A percentile compares a stretch with the other conserved stretches of the same genome.
phyloP scores from a whole-genome alignment of 2,329 filamentous ascomycete species.

The Microdochium paspali region DNA sequence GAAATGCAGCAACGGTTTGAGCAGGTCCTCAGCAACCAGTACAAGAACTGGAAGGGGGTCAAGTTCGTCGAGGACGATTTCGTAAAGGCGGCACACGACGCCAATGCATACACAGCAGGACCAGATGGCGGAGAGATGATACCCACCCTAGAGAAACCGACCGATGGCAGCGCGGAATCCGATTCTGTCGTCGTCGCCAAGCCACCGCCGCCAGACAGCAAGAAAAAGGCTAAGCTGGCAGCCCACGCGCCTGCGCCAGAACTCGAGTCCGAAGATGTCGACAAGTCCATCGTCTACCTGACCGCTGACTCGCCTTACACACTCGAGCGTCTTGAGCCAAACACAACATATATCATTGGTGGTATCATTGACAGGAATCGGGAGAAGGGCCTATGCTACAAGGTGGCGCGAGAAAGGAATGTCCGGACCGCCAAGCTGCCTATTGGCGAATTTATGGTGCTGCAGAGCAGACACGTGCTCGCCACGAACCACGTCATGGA shows the following conservation, averaged over 20 bases:
- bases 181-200: conserved; percentile 11
- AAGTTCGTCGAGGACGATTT: conserved; percentile 69
- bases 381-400: conserved; percentile 90
- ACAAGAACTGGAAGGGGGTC: conserved; percentile 73
- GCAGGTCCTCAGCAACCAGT: conserved; percentile 58
- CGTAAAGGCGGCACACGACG: conserved; percentile 53
- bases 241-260: conserved; percentile 11
- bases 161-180: conserved; percentile 17
- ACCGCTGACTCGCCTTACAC: conserved; percentile 86
- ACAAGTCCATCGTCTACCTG: conserved; percentile 65
- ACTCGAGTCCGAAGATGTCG: conserved; percentile 18
- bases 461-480: conserved; percentile 77
- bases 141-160: conserved; percentile 39
- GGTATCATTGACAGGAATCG: conserved; percentile 94
- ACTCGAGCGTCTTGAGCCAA: conserved; percentile 72
- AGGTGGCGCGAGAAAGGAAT: conserved; percentile 61
- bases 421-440: conserved; percentile 86
- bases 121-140: conserved; percentile 45
- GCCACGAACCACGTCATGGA: conserved; percentile 95
- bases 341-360: conserved; percentile 87
- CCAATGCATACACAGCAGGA: conserved; percentile 58
- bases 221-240: conserved; percentile 19
- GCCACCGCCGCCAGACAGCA: conserved; percentile 19
- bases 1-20: conserved; percentile 72
- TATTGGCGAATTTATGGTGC: conserved; percentile 90